Evolutionary conservation across 2,329 filamentous ascomycete species (phyloP).

Genomic region (Hymenoscyphus infarciens): DNA sequence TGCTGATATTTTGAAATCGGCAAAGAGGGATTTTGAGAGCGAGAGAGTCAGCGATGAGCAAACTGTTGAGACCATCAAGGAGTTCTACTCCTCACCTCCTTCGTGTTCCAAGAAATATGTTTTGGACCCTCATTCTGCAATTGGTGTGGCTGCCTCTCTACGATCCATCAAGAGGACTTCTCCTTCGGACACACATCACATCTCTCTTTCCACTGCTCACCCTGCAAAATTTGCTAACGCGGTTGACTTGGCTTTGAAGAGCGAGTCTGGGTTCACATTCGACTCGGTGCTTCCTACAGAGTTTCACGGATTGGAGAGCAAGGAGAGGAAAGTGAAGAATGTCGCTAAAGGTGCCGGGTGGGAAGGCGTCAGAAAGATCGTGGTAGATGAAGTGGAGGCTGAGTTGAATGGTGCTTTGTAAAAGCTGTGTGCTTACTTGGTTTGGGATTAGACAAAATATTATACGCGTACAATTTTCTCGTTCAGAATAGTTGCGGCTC

Average conservation of each 20-base stretch:
- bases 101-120: slow-evolving; percentile 61
- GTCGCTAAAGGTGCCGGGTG: slow-evolving; percentile 64
- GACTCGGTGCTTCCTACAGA: slow-evolving; percentile 74
- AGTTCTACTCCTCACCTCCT: slow-evolving; percentile 45
- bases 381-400: slow-evolving; percentile 68
- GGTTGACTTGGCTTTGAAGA: slow-evolving; percentile 73
- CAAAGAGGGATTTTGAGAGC: slow-evolving; percentile 73
- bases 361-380: slow-evolving; percentile 70
- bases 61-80: slow-evolving; percentile 64
- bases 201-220: slow-evolving; percentile 89
- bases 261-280: slow-evolving; percentile 72
- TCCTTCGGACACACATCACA: slow-evolving; percentile 53
- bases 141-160: slow-evolving; percentile 74
- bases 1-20: slow-evolving; percentile 65
- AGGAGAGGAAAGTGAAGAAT: slow-evolving; percentile 68
- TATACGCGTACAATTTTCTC: too few relatives aligned
- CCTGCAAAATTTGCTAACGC: slow-evolving; percentile 91
- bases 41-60: slow-evolving; percentile 66
- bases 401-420: slow-evolving; percentile 45
- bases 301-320: slow-evolving; percentile 73
- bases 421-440: not conserved
- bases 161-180: slow-evolving; percentile 59
- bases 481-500: too few relatives aligned
- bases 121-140: slow-evolving; percentile 87
- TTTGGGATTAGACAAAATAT: not conserved